Conservation (phyloP, 2,329 filamentous ascomycete genomes). For the Fusarium domesticum region DNA sequence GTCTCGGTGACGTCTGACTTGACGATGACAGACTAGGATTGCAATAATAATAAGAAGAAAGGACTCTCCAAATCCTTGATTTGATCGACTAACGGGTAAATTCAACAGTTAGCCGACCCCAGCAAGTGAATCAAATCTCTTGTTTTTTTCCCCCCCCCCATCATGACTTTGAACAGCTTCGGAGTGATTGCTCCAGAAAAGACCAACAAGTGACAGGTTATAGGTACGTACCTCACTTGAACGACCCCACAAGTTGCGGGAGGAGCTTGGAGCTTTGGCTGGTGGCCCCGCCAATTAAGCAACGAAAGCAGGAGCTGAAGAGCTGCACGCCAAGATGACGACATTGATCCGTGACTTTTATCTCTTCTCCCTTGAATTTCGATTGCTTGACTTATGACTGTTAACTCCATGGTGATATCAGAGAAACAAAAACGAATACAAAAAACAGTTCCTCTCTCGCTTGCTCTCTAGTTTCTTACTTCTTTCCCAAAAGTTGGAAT, state of each 20-base stretch:
- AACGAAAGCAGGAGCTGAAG: not conserved
- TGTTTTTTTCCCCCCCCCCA: too few species aligned
- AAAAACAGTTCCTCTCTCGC: too few species aligned
- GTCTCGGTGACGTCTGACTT: not conserved
- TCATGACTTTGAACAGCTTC: too few species aligned
- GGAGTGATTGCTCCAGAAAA: not conserved
- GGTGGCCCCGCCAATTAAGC: constrained; percentile 1
- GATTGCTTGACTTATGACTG: not conserved
- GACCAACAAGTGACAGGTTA: not conserved
- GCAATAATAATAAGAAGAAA: too few species aligned
- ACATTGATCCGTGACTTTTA: constrained; percentile 19
- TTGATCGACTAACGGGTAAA: not conserved
- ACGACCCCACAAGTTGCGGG: constrained; percentile 6
- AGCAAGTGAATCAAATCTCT: too few species aligned
- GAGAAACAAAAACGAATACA: too few species aligned
- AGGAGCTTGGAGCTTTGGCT: constrained; percentile 9
- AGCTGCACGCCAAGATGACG: constrained; percentile 17
- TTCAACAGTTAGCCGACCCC: not conserved
- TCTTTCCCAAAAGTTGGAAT: too few species aligned
- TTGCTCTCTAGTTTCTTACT: too few species aligned
- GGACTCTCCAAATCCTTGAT: not conserved
- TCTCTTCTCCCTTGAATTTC: constrained; percentile 13
- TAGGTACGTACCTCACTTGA: not conserved
- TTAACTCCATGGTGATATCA: not conserved
- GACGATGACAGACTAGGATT: not conserved